Base-by-base conservation (phyloP, 768 basidiomycete species). In the Trametes meyenii region DNA sequence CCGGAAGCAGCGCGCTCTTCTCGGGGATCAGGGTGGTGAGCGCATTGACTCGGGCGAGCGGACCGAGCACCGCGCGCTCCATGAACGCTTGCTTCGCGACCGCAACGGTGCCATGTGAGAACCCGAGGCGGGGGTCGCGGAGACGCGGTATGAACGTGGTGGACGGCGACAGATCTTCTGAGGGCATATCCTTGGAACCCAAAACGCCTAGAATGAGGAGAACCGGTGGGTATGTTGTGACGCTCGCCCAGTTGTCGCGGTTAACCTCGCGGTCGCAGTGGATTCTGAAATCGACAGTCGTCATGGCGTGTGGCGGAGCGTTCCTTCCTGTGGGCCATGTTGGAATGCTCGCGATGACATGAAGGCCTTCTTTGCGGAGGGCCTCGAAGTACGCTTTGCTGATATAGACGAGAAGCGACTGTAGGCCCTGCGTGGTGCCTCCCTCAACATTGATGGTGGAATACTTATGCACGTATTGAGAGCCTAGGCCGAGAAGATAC, bases 271-370 rank as follows among this genome's bases (percentile, higher is more conserved):
- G 50, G 35, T 61, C 29, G 21, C 62, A 67, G 44, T 66, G 63
- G 43, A 68, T 55, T 21, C 67, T 62, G 65, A 64, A 67, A 39
- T 36, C 44, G 55, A 61, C 55, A 33, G 51, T 54, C 1, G 64
- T 67, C 35, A 68, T 50, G 11, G 66, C 66, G 35, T 58, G 59
- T 24, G 55, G 46, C 1, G 64, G 67, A 16, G 26, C n/a, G 16
- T 35, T n/a, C 38, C 23, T 6, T 12, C n/a, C 21, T 2, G 23
- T 17, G 3, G 48, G 61, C 63, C 66, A 67, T n/a, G 67, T 42
- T 0, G 71, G 71, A 29, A 71, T 62, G n/a, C 67, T 68, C 58
- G 70, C 63, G 35, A 72, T 55, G 36, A 72, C 61, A 61, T 71
- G 53, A 46, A 68, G 57, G 24, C 70, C 70, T 13, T 46, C 39